These are phyloP conservation scores for Solanum okadae DNA, from an alignment of 257 asterid species.

Conservation along the genomic window DNA sequence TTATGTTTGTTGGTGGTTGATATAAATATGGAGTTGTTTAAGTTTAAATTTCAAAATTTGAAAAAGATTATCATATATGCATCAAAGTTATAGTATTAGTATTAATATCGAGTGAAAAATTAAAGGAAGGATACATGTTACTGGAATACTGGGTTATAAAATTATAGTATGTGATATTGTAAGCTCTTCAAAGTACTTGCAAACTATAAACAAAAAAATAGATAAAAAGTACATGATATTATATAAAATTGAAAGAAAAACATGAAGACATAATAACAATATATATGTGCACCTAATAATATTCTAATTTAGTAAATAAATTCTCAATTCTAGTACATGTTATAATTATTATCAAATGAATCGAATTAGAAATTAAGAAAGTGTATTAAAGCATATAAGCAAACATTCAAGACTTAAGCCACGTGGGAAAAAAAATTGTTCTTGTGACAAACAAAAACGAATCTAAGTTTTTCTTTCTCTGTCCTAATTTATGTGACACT, in stretches of 20 bases:
- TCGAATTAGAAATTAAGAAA: background rate
- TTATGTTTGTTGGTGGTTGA: background rate
- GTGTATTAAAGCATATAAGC: no score
- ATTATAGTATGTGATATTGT: no score
- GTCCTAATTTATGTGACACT: background rate
- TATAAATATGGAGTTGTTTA: background rate
- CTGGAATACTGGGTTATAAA: no score
- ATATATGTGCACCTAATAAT: background rate
- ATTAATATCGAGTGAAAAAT: background rate
- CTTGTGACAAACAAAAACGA: no score
- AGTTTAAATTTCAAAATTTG: no score
- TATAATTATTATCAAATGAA: background rate
- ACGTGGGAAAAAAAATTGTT: background rate
- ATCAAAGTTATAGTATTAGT: background rate
- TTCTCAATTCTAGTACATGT: background rate
- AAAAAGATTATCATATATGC: no score
- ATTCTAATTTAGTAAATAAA: background rate
- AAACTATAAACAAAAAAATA: background rate
- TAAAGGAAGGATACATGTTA: background rate
- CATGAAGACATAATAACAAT: background rate
- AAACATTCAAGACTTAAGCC: no score
- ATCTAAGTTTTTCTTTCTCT: background rate
- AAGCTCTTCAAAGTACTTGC: background rate
- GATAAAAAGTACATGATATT: no score
- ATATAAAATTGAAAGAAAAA: background rate